phyloP scores from a whole-genome alignment of 257 asterid genomes.

The Echites panduratus region DNA sequence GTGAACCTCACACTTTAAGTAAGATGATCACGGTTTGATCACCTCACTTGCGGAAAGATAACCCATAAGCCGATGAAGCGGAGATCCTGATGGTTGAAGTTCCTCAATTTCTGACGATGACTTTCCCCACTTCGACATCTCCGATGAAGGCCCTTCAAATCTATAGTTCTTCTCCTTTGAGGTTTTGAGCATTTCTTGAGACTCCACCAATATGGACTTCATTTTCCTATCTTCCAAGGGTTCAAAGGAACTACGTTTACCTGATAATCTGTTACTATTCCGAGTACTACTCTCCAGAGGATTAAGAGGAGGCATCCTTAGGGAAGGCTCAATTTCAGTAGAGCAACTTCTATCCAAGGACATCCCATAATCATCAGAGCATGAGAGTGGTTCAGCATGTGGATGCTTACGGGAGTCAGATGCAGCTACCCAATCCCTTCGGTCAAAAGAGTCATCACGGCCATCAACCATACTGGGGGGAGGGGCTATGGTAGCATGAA shows the following conservation, averaged over 20 bases:
- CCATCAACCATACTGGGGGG: conserved; percentile 58
- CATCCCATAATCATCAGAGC: conserved; percentile 50
- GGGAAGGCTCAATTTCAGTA: conserved; percentile 40
- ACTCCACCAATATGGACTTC: conserved; percentile 36
- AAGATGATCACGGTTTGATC: conserved; percentile 9
- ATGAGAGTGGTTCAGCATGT: conserved; percentile 42
- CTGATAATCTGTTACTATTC: conserved; percentile 29
- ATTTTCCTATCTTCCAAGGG: conserved; percentile 42
- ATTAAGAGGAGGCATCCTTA: conserved; percentile 18
- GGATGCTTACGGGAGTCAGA: conserved; percentile 24
- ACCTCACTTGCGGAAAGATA: conserved; percentile 68
- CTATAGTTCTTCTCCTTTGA: conserved; percentile 14
- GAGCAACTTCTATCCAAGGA: conserved; percentile 51
- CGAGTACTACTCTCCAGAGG: conserved; percentile 22
- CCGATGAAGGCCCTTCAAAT: conserved; percentile 38
- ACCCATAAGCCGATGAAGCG: conserved; percentile 90
- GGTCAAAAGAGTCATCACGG: conserved; percentile 15
- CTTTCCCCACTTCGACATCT: conserved; percentile 26
- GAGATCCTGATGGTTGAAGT: conserved; percentile 38
- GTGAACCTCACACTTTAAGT: conserved; percentile 4
- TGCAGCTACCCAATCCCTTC: conserved; percentile 23
- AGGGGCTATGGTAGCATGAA: conserved; percentile 38
- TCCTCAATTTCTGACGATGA: conserved; percentile 50
- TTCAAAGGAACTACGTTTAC: conserved; percentile 25
- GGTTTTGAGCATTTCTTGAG: conserved; percentile 8